Conservation (phyloP, 495 filamentous ascomycete species). For the Cercophora scortea region DNA sequence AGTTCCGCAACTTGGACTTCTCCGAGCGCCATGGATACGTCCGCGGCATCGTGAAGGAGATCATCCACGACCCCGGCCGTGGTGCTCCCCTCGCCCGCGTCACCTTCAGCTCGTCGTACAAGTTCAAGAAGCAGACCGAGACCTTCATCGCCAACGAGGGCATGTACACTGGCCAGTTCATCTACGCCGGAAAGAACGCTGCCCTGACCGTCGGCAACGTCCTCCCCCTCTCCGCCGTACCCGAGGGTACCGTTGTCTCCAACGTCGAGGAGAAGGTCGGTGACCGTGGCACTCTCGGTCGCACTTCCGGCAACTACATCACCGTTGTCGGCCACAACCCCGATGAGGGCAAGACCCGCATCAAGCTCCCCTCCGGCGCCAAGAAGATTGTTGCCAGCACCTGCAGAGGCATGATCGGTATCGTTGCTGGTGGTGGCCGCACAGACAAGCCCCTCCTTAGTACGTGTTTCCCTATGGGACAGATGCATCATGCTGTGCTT, state of each 20-base stretch:
- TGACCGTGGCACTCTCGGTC: conserved; percentile 90
- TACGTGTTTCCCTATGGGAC: conserved; percentile 33
- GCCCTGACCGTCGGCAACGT: conserved; percentile 92
- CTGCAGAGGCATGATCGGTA: conserved; percentile 96
- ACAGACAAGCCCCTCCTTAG: conserved; percentile 98
- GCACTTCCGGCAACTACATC: conserved; percentile 98
- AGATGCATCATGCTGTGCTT: not conserved
- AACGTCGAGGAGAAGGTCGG: conserved; percentile 99
- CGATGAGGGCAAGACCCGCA: conserved; percentile 97
- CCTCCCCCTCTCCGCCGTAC: conserved; percentile 84
- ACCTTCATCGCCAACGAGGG: conserved; percentile 99
- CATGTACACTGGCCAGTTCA: conserved; percentile 99
- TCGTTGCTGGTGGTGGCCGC: conserved; percentile 97
- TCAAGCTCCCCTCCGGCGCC: conserved; percentile 97
- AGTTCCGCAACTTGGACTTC: conserved; percentile 93
- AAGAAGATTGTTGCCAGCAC: conserved; percentile 96
- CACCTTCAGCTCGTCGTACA: conserved; percentile 85
- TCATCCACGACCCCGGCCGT: conserved; percentile 97
- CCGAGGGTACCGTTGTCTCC: conserved; percentile 96
- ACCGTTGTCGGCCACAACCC: conserved; percentile 98
- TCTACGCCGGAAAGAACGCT: conserved; percentile 99
- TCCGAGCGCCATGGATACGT: conserved; percentile 95
- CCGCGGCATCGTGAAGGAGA: conserved; percentile 94
- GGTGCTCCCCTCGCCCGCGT: conserved; percentile 96
- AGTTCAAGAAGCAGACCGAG: conserved; percentile 83